Percentiles rank a stretch among this genome's conserved stretches.
phyloP scores from a whole-genome alignment of 768 basidiomycete genomes.

The Lactifluus rugatus region DNA sequence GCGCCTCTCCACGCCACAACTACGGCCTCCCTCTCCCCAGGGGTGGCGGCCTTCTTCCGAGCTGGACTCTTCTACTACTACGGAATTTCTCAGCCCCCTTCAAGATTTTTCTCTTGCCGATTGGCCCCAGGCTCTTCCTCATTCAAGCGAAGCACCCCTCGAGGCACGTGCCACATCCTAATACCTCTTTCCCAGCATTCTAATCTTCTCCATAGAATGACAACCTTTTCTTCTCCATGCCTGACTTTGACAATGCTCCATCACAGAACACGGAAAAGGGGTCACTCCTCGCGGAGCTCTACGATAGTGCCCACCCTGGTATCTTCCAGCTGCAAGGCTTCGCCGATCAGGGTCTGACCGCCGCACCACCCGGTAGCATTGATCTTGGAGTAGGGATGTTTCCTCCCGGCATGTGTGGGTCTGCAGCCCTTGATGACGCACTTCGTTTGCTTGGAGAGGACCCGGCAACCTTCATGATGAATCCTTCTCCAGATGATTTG shows the following conservation, averaged over 20 bases:
- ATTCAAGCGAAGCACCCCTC: background rate
- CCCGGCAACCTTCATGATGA: background rate
- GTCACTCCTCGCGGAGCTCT: background rate
- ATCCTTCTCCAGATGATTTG: background rate
- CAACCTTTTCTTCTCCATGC: background rate
- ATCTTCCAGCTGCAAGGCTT: background rate
- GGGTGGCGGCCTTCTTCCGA: conserved; percentile 1
- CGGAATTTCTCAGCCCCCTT: background rate
- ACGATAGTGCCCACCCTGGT: background rate
- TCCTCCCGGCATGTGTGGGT: background rate
- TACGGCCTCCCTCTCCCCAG: background rate
- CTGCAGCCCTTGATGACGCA: background rate
- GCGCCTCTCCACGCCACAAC: background rate
- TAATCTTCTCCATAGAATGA: background rate
- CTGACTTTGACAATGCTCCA: background rate
- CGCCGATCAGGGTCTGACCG: background rate
- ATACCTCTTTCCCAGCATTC: background rate
- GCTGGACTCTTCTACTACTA: background rate
- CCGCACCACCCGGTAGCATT: conserved; percentile 3
- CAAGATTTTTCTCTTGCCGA: background rate
- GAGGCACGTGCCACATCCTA: background rate
- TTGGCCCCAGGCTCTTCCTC: background rate
- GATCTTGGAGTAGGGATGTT: conserved; percentile 5
- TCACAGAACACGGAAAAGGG: background rate
- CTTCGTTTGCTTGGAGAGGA: background rate